Evolutionary conservation across 2,329 filamentous ascomycete genomes (phyloP).

Genomic region (Beauveria australis): DNA sequence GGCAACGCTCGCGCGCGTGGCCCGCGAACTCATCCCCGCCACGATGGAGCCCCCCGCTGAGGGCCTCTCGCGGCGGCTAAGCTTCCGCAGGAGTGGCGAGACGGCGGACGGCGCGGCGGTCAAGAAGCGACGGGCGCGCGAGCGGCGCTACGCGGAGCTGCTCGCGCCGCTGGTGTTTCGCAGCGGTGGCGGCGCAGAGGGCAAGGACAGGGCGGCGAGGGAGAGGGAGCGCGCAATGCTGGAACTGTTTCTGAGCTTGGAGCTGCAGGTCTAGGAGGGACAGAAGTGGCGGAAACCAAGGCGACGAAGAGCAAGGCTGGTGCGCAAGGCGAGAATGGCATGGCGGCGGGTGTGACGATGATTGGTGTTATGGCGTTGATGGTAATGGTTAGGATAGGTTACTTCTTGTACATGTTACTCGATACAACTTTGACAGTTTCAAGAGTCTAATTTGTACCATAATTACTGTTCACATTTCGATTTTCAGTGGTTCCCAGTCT

Average conservation of each 20-base stretch:
- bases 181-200: constrained; percentile 27
- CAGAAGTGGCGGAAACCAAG: background rate
- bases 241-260: constrained; percentile 53
- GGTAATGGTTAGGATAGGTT: background rate
- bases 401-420: background rate
- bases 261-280: constrained; percentile 23
- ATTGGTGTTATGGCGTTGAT: background rate
- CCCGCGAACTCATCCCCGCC: constrained; percentile 37
- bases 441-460: background rate
- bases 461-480: background rate
- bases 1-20: constrained; percentile 57
- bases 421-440: background rate
- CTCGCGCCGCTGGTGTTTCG: constrained; percentile 59
- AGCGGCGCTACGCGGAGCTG: constrained; percentile 54
- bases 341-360: background rate
- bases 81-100: constrained; percentile 24
- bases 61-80: constrained; percentile 36
- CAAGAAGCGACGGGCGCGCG: constrained; percentile 46
- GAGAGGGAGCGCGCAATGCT: constrained; percentile 59
- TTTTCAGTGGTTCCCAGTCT: no score
- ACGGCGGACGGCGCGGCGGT: constrained; percentile 5
- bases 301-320: background rate
- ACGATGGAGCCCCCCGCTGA: constrained; percentile 23
- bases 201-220: constrained; percentile 50
- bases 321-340: background rate